Conservation (phyloP, 805 yeast genomes). For the Clavispora asparagi region DNA sequence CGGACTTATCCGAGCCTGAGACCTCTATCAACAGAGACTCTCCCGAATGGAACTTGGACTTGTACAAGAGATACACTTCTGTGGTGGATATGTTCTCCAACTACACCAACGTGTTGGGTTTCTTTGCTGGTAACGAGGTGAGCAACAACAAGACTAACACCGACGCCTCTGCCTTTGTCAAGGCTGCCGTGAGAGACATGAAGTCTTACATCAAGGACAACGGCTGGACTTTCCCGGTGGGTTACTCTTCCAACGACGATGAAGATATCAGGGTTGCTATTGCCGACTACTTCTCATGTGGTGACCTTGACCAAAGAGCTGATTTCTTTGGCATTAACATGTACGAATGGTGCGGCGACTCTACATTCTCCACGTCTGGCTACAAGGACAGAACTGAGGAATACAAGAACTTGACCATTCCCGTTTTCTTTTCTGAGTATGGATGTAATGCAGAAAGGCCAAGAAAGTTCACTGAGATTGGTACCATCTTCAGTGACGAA, state of each 20-base stretch:
- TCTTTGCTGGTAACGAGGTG: conserved; percentile 98
- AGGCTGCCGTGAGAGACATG: conserved; percentile 91
- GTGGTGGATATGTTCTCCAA: conserved; percentile 77
- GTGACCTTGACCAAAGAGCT: conserved; percentile 55
- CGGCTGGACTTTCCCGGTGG: conserved; percentile 70
- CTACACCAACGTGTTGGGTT: conserved; percentile 82
- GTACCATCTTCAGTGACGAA: conserved; percentile 54
- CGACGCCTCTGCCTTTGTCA: conserved; percentile 87
- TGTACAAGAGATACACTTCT: conserved; percentile 70
- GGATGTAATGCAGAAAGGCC: conserved; percentile 78
- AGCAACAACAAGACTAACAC: conserved; percentile 80
- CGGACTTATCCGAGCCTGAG: conserved; percentile 61
- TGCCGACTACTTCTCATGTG: conserved; percentile 86
- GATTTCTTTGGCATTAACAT: conserved; percentile 83
- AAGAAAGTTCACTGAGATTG: conserved; percentile 72
- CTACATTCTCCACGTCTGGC: conserved; percentile 59
- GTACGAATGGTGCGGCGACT: conserved; percentile 82
- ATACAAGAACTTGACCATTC: conserved; percentile 67
- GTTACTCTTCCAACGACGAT: conserved; percentile 91
- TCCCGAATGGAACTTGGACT: conserved; percentile 72
- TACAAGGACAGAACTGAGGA: conserved; percentile 67
- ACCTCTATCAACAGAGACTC: conserved; percentile 67
- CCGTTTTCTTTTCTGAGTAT: conserved; percentile 82
- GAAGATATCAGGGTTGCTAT: conserved; percentile 68
- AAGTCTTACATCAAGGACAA: conserved; percentile 65